Conservation (phyloP, 1,139 yeast genomes). For the Groenewaldozyma auringiensis region DNA sequence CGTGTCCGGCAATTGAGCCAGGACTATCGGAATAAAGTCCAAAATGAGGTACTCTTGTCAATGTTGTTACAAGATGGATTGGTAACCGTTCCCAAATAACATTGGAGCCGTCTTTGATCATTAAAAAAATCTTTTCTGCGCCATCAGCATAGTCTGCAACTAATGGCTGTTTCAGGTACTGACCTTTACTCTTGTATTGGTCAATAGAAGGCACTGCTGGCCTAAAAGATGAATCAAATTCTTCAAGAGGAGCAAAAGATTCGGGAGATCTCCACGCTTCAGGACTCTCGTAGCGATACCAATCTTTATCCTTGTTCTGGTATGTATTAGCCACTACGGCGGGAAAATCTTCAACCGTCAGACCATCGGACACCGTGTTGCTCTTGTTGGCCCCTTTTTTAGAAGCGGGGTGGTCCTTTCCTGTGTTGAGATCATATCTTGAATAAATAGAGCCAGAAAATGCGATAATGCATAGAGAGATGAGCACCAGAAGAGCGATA, state of each 20-base stretch:
- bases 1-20: slow-evolving; percentile 26
- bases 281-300: slow-evolving; percentile 10
- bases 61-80: slow-evolving; percentile 28
- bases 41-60: slow-evolving; percentile 28
- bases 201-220: slow-evolving; percentile 9
- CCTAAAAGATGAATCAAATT: slow-evolving; percentile 1
- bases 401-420: slow-evolving; percentile 20
- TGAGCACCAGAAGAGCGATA: neutral
- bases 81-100: slow-evolving; percentile 33
- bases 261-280: slow-evolving; percentile 15
- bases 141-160: slow-evolving; percentile 20
- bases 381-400: too few relatives aligned
- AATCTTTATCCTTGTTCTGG: neutral
- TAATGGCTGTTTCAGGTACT: slow-evolving; percentile 17
- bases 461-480: neutral
- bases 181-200: slow-evolving; percentile 3
- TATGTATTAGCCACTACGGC: neutral
- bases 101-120: slow-evolving; percentile 32
- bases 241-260: slow-evolving; percentile 8
- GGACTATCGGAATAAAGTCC: slow-evolving; percentile 30
- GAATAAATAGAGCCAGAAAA: neutral
- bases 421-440: slow-evolving; percentile 7
- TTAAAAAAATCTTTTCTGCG: slow-evolving; percentile 21
- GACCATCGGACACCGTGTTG: neutral
- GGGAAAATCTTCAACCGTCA: slow-evolving; percentile 4